Evolutionary conservation across 176 grass and related monocot genomes (phyloP).

Genomic region (Chloris gayana): DNA sequence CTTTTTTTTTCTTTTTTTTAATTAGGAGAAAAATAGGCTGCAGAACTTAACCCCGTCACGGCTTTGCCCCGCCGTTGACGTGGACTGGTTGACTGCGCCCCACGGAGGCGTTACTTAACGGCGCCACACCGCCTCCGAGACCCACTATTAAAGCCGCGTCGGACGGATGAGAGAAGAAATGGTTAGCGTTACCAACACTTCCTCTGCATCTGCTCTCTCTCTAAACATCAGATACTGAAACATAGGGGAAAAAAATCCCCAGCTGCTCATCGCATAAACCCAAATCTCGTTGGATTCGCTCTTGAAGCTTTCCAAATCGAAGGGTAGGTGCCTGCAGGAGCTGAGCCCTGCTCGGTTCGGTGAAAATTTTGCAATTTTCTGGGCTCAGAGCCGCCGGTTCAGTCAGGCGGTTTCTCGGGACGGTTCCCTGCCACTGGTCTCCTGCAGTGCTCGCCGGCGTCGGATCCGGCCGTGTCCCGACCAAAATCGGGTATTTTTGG

Average conservation of each 20-base stretch:
- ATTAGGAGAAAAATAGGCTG: neutral
- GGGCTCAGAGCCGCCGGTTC: neutral
- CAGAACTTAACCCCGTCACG: neutral
- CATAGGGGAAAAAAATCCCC: conserved; percentile 2
- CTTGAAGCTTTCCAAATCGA: neutral
- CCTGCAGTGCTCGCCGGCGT: conserved; percentile 11
- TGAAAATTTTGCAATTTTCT: neutral
- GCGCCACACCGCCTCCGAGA: neutral
- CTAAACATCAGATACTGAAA: neutral
- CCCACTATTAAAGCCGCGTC: conserved; percentile 35
- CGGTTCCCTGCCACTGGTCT: neutral
- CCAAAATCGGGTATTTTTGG: neutral
- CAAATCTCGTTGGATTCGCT: conserved; percentile 26
- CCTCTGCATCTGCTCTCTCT: neutral
- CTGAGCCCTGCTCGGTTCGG: neutral
- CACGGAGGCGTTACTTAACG: conserved; percentile 39
- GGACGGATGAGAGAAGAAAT: neutral
- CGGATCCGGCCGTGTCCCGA: conserved; percentile 37
- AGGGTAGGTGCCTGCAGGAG: neutral
- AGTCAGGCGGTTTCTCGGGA: neutral
- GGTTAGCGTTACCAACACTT: conserved; percentile 15
- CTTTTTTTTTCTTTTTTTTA: too few species aligned
- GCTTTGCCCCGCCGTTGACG: neutral
- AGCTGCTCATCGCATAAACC: conserved; percentile 39
- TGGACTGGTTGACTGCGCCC: conserved; percentile 13